Evolutionary conservation across 1,139 yeast genomes (phyloP).

Genomic region (Geotrichum bryndzae): DNA sequence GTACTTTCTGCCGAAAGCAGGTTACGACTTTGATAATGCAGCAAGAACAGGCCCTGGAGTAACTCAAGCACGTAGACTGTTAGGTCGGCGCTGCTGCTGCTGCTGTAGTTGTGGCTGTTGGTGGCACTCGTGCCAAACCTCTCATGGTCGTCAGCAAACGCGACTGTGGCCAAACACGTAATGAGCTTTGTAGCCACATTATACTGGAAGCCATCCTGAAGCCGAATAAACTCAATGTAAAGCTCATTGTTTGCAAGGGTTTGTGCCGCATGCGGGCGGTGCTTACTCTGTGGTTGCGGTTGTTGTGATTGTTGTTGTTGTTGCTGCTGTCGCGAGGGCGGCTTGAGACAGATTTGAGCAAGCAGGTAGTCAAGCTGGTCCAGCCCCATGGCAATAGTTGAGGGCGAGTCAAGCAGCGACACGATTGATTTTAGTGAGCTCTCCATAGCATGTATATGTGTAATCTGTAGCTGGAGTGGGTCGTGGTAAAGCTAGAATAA

Average conservation of each 20-base stretch:
- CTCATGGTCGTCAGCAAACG: conserved; percentile 18
- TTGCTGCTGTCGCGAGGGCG: not conserved
- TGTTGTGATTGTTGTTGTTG: not conserved
- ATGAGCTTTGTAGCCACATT: conserved; percentile 44
- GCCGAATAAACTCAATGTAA: conserved; percentile 36
- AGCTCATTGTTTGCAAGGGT: not conserved
- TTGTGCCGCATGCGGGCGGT: not conserved
- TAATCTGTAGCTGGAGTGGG: not conserved
- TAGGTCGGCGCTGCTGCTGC: conserved; percentile 1
- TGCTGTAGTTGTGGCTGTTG: not conserved
- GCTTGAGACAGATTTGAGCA: conserved; percentile 8
- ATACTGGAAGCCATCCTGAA: conserved; percentile 49
- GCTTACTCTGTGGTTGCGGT: not conserved
- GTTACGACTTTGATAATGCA: conserved; percentile 54
- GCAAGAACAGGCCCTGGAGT: conserved; percentile 55
- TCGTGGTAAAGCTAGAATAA: too few relatives aligned
- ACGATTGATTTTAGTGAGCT: conserved; percentile 3
- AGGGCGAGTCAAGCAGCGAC: conserved; percentile 10
- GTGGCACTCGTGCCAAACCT: conserved; percentile 10
- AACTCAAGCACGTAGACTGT: conserved; percentile 38
- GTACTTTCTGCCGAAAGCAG: conserved; percentile 38
- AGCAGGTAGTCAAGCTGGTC: conserved; percentile 12
- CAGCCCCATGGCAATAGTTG: conserved; percentile 1
- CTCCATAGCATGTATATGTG: conserved; percentile 5
- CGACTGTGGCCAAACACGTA: conserved; percentile 25